Percentiles rank a stretch among this genome's conserved stretches.
Evolutionary conservation across 1,139 yeast species (phyloP).

Genomic region (Saccharomycopsis hybrid): DNA sequence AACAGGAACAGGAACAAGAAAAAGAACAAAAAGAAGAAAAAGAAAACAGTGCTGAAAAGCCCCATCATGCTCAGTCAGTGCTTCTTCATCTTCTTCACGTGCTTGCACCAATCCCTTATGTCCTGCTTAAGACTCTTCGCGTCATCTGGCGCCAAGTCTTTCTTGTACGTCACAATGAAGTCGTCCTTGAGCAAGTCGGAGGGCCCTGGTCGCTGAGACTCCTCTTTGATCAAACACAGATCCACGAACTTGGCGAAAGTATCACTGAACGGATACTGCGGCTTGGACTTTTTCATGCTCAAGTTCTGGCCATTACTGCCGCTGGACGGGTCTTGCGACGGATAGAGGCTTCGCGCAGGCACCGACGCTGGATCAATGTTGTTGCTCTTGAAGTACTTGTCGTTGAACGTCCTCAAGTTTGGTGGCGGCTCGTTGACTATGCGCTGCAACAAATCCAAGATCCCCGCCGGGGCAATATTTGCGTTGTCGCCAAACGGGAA

Average conservation of each 20-base stretch:
- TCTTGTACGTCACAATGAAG: conserved; percentile 26
- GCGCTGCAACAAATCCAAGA: conserved; percentile 80
- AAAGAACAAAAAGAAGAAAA: no score
- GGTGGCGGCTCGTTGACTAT: conserved; percentile 95
- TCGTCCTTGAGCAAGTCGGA: conserved; percentile 42
- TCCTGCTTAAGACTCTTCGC: conserved; percentile 17
- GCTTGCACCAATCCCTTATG: conserved; percentile 21
- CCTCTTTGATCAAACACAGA: conserved; percentile 62
- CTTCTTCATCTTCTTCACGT: conserved; percentile 19
- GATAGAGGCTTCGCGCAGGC: conserved; percentile 8
- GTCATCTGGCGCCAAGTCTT: conserved; percentile 17
- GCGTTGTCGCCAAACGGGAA: conserved; percentile 52
- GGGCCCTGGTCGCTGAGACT: conserved; percentile 55
- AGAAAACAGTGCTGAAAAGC: no score
- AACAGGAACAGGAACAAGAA: no score
- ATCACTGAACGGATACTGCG: conserved; percentile 29
- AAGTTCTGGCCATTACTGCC: neutral
- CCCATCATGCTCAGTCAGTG: no score
- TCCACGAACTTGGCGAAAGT: conserved; percentile 59
- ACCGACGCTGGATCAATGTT: conserved; percentile 8
- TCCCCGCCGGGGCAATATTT: conserved; percentile 72
- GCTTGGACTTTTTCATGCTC: conserved; percentile 6
- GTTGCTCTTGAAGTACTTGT: conserved; percentile 23
- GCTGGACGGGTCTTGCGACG: conserved; percentile 8
- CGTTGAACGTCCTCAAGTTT: conserved; percentile 33